Evolutionary conservation across 139 green algal species (phyloP), one percentile per base, ranked within the genome.

Genomic region (Chloropicon primus): DNA sequence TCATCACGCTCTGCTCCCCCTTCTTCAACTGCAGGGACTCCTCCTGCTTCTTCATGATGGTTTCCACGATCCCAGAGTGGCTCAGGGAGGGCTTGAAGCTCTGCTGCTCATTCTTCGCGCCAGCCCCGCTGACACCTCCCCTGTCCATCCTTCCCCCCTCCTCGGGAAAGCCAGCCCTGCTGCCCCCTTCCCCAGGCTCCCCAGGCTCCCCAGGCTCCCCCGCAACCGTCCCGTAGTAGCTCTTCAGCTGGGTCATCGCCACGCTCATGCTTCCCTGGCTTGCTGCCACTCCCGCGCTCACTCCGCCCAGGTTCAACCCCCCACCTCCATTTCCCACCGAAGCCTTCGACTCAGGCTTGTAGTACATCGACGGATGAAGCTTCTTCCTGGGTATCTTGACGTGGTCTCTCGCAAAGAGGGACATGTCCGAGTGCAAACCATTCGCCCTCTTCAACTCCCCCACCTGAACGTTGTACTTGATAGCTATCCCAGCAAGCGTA

Each of bases 371-470:
- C 41, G 41, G 41, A 5, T 5, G 41, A 5, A 62, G 41, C 41
- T 62, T 62, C 41, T 62, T 62, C 41, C 17, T 62, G 0, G 92
- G 92, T 53, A 97, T 92, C 0, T 92, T 84, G 26, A 97, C 76
- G 23, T 81, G 84, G 23, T 89, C 86, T 5, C 87, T 85, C 1
- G 82, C 90, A 81, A 90, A 96, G 84, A 97, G 89, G 1, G 85
- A 88, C 2, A 80, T 87, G 80, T 97, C 92, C 2, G 88, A 91
- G 1, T 93, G 75, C 24, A 97, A 80, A 3, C 90, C 90, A 78
- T 97, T 97, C 0, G 85, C 80, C 0, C 91, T 80, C 82, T 94
- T 96, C 29, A 97, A 93, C 80, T 96, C 92, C 1, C 86, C 87
- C 0, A 96, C 90, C 91, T 96, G 86, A 25, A 94, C 85, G 29